Conservation (phyloP, 306 rosid genomes). For the Dryas alaskensis region DNA sequence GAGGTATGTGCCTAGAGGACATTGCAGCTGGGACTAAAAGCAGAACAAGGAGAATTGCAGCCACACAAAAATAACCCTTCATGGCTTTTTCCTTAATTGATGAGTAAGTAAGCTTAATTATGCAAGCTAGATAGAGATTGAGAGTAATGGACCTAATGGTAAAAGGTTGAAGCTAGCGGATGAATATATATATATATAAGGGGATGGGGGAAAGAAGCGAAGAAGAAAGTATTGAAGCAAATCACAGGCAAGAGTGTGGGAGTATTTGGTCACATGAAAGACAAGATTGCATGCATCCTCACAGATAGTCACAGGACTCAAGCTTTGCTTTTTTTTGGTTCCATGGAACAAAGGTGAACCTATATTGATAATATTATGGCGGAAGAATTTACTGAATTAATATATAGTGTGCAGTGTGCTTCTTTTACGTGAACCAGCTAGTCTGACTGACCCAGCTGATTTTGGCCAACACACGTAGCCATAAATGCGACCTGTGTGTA, state of each 20-base stretch:
- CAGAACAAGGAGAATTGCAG: constrained; percentile 25
- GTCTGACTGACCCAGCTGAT: constrained; percentile 3
- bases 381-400: constrained; percentile 26
- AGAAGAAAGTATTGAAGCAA: constrained; percentile 48
- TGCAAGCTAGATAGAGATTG: neutral
- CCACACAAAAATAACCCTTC: constrained; percentile 31
- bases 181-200: constrained; percentile 19
- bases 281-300: constrained; percentile 11
- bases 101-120: neutral
- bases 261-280: constrained; percentile 60
- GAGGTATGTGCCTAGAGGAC: constrained; percentile 50
- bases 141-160: neutral
- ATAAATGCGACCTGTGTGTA: constrained; percentile 34
- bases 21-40: constrained; percentile 39
- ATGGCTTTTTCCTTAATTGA: constrained; percentile 7
- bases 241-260: constrained; percentile 55
- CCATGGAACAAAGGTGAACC: constrained; percentile 27
- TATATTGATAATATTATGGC: neutral
- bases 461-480: constrained; percentile 11
- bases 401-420: constrained; percentile 26
- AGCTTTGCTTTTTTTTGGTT: constrained; percentile 28
- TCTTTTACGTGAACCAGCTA: constrained; percentile 56
- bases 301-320: constrained; percentile 55
- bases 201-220: constrained; percentile 2
- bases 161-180: constrained; percentile 8